phyloP scores from a whole-genome alignment of 164 flowering plant species.

The Malania oleifera region DNA sequence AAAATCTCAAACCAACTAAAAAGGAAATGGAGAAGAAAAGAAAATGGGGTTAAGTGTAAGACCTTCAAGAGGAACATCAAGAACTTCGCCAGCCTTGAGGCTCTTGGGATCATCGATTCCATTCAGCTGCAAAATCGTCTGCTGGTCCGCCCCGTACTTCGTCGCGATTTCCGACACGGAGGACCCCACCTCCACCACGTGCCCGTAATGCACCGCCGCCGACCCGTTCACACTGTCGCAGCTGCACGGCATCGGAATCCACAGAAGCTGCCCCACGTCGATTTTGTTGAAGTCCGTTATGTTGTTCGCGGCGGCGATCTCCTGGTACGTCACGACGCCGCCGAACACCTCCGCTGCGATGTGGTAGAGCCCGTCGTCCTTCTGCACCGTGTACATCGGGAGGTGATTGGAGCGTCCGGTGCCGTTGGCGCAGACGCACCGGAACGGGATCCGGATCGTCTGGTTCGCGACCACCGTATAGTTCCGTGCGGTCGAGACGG shows the following conservation, averaged over 20 bases:
- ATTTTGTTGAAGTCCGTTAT: constrained; percentile 31
- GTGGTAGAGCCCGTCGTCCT: constrained; percentile 41
- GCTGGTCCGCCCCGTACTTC: constrained; percentile 33
- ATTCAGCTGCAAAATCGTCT: constrained; percentile 38
- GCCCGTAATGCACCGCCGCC: constrained; percentile 58
- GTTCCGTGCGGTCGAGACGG: constrained; percentile 30
- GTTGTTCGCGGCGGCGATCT: constrained; percentile 42
- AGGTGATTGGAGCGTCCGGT: constrained; percentile 43
- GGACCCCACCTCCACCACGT: constrained; percentile 44
- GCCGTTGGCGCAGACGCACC: constrained; percentile 57
- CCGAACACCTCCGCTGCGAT: constrained; percentile 49
- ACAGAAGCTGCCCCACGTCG: constrained; percentile 32
- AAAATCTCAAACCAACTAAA: neutral
- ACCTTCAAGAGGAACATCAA: constrained; percentile 81
- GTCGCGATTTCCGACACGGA: constrained; percentile 44
- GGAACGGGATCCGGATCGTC: constrained; percentile 55
- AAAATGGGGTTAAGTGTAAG: too few relatives aligned
- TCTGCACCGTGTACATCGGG: constrained; percentile 51
- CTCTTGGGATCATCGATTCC: constrained; percentile 23
- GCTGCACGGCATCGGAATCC: constrained; percentile 82
- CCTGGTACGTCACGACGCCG: constrained; percentile 29
- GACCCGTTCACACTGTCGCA: constrained; percentile 56
- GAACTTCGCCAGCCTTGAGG: constrained; percentile 44
- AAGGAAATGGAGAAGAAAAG: neutral
- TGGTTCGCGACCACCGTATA: constrained; percentile 16